phyloP scores from a whole-genome alignment of 2,329 filamentous ascomycete species.

The Alternaria sp. region DNA sequence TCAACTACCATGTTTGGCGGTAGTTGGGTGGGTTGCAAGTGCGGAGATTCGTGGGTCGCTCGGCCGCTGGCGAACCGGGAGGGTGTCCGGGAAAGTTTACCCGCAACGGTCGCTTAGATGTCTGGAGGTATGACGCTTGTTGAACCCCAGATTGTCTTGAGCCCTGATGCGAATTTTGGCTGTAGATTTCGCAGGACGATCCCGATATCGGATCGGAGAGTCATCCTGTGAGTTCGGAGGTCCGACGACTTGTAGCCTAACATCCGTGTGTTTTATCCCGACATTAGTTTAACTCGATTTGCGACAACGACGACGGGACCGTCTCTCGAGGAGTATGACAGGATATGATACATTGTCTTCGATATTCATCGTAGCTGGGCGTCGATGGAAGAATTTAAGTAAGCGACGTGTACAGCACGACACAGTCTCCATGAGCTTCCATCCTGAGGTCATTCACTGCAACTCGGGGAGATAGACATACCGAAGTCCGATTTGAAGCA shows the following conservation, averaged over 20 bases:
- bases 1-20: neutral
- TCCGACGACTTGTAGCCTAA: neutral
- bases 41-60: neutral
- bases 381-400: neutral
- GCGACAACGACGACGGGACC: neutral
- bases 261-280: neutral
- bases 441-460: neutral
- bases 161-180: neutral
- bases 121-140: neutral
- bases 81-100: neutral
- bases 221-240: neutral
- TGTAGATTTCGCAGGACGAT: neutral
- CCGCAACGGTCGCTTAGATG: neutral
- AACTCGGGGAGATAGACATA: neutral
- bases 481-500: neutral
- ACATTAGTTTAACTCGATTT: neutral
- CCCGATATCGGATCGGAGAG: neutral
- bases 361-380: neutral
- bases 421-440: neutral
- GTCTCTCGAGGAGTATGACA: neutral
- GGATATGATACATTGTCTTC: neutral
- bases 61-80: neutral
- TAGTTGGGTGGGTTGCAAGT: neutral
- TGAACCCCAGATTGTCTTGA: neutral
- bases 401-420: neutral